Percentiles rank a stretch among this genome's conserved stretches.
Evolutionary conservation across 306 rosid species (phyloP).

Genomic region (Vigna trinervia): DNA sequence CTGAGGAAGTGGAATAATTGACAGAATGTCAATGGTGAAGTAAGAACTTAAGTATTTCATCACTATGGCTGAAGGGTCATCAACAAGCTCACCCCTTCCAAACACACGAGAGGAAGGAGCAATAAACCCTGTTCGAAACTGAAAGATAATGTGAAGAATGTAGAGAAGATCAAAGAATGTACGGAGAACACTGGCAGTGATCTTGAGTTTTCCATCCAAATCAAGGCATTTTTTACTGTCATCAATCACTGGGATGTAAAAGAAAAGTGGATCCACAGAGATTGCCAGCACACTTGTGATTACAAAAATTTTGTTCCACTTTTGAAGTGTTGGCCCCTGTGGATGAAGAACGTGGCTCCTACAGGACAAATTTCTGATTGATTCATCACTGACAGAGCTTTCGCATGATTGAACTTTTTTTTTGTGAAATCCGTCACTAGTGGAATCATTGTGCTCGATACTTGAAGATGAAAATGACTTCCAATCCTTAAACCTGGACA

Average conservation of each 20-base stretch:
- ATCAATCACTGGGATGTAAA: slow-evolving; percentile 67
- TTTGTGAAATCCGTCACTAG: slow-evolving; percentile 35
- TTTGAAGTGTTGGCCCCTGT: slow-evolving; percentile 77
- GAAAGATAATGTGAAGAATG: slow-evolving; percentile 69
- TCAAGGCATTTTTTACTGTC: slow-evolving; percentile 46
- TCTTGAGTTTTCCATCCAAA: slow-evolving; percentile 51
- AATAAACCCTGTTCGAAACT: slow-evolving; percentile 84
- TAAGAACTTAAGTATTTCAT: slow-evolving; percentile 68
- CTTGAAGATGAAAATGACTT: slow-evolving; percentile 58
- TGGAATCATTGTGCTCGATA: slow-evolving; percentile 46
- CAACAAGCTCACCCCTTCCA: slow-evolving; percentile 79
- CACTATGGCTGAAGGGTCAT: slow-evolving; percentile 64
- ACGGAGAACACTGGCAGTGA: slow-evolving; percentile 71
- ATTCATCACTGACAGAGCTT: slow-evolving; percentile 44
- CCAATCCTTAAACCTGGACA: slow-evolving; percentile 68
- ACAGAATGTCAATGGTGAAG: slow-evolving; percentile 79
- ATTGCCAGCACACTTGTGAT: slow-evolving; percentile 76
- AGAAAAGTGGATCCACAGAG: slow-evolving; percentile 82
- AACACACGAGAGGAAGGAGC: slow-evolving; percentile 89
- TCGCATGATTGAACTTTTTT: slow-evolving; percentile 52
- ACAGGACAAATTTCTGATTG: slow-evolving; percentile 39
- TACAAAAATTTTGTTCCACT: slow-evolving; percentile 88
- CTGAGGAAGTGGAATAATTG: slow-evolving; percentile 93
- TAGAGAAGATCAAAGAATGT: slow-evolving; percentile 81
- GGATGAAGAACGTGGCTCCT: slow-evolving; percentile 69